phyloP scores from a whole-genome alignment of 2,329 filamentous ascomycete species.

The Penicillium hesseltinei region DNA sequence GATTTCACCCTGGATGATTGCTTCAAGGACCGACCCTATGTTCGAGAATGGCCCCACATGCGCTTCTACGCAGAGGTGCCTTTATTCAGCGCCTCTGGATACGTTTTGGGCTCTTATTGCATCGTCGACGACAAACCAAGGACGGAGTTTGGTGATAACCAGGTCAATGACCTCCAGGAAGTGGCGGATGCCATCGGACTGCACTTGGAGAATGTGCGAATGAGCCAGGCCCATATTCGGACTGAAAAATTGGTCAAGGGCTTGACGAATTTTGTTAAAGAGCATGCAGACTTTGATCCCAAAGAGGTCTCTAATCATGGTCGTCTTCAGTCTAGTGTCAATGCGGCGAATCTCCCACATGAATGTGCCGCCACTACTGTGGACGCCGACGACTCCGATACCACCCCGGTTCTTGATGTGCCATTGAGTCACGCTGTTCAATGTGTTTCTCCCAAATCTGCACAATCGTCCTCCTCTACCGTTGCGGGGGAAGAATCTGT shows the following conservation, averaged over 20 bases:
- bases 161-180: constrained; percentile 52
- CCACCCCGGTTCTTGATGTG: not conserved
- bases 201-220: constrained; percentile 58
- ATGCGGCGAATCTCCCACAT: not conserved
- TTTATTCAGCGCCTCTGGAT: constrained; percentile 54
- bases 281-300: constrained; percentile 23
- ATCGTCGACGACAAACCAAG: constrained; percentile 57
- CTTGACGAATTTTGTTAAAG: constrained; percentile 51
- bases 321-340: not conserved
- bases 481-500: not conserved
- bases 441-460: not conserved
- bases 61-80: constrained; percentile 59
- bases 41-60: constrained; percentile 30
- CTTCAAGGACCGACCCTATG: constrained; percentile 35
- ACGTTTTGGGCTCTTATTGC: constrained; percentile 58
- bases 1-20: constrained; percentile 36
- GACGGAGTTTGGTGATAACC: constrained; percentile 35
- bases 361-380: not conserved
- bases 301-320: constrained; percentile 12
- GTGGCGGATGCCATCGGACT: constrained; percentile 56
- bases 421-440: not conserved
- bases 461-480: not conserved
- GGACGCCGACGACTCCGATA: not conserved
- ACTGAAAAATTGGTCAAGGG: constrained; percentile 58
- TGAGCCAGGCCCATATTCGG: constrained; percentile 54